Evolutionary conservation across 768 basidiomycete genomes (phyloP).

Genomic region (Termitomyces sp.): DNA sequence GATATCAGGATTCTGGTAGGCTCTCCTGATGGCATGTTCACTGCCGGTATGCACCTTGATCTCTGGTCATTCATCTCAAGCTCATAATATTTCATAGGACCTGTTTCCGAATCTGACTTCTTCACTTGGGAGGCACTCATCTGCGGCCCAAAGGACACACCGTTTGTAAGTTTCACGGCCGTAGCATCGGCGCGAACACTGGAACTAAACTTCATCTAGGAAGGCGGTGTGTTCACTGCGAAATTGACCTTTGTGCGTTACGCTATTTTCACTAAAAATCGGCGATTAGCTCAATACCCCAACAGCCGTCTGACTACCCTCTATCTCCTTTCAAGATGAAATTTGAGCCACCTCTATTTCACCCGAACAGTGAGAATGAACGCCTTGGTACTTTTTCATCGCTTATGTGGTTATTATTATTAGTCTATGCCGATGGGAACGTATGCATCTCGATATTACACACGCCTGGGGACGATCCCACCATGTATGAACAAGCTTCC

Average conservation of each 20-base stretch:
- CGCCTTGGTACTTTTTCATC: constrained; percentile 1
- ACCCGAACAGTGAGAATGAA: constrained; percentile 83
- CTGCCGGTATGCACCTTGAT: constrained; percentile 57
- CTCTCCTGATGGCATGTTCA: constrained; percentile 94
- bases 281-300: neutral
- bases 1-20: constrained; percentile 36
- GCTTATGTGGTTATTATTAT: constrained; percentile 7
- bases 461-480: constrained; percentile 88
- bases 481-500: constrained; percentile 91
- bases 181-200: neutral
- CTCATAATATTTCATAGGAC: constrained; percentile 45
- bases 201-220: constrained; percentile 39
- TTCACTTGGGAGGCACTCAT: constrained; percentile 97
- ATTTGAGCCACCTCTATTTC: constrained; percentile 95
- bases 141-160: constrained; percentile 90
- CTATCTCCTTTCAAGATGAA: constrained; percentile 99
- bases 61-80: neutral
- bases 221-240: constrained; percentile 93
- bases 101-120: constrained; percentile 89
- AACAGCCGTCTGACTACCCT: constrained; percentile 88
- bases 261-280: neutral
- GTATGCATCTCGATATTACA: constrained; percentile 99
- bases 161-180: constrained; percentile 60
- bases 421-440: constrained; percentile 94
- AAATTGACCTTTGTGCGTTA: constrained; percentile 85